phyloP scores from a whole-genome alignment of 2,329 filamentous ascomycete genomes.

The Trichoderma pleuroti region DNA sequence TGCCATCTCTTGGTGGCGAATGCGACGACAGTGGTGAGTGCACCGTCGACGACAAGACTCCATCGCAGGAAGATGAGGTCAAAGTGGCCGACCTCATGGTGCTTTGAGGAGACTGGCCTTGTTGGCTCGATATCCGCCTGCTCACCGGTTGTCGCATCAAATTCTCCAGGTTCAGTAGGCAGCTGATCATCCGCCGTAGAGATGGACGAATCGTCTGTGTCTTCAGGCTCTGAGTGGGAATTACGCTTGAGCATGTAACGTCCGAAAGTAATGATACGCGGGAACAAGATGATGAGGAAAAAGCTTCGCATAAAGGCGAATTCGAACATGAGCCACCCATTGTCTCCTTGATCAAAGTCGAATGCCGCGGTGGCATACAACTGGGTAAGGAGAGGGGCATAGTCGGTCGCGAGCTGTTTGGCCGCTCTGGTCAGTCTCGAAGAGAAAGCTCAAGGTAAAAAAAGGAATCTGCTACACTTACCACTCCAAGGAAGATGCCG shows the following conservation, averaged over 20 bases:
- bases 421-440: neutral
- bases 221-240: neutral
- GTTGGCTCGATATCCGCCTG: constrained; percentile 46
- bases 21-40: constrained; percentile 59
- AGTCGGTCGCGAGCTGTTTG: constrained; percentile 59
- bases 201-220: neutral
- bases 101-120: constrained; percentile 24
- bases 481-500: constrained; percentile 64
- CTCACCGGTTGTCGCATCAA: constrained; percentile 40
- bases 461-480: constrained; percentile 25
- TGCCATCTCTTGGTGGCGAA: constrained; percentile 64
- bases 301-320: constrained; percentile 53
- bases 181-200: constrained; percentile 22
- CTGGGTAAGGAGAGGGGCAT: constrained; percentile 59
- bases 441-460: neutral
- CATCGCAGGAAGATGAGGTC: constrained; percentile 65
- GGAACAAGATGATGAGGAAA: constrained; percentile 54
- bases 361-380: constrained; percentile 57
- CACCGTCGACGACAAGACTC: constrained; percentile 62
- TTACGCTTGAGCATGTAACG: constrained; percentile 22
- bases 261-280: constrained; percentile 49
- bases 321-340: constrained; percentile 55
- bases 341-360: constrained; percentile 52
- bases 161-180: constrained; percentile 38
- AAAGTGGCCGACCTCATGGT: constrained; percentile 53